Base-by-base conservation (phyloP, 345 rosid species). In the Eucalyptus sp. region DNA sequence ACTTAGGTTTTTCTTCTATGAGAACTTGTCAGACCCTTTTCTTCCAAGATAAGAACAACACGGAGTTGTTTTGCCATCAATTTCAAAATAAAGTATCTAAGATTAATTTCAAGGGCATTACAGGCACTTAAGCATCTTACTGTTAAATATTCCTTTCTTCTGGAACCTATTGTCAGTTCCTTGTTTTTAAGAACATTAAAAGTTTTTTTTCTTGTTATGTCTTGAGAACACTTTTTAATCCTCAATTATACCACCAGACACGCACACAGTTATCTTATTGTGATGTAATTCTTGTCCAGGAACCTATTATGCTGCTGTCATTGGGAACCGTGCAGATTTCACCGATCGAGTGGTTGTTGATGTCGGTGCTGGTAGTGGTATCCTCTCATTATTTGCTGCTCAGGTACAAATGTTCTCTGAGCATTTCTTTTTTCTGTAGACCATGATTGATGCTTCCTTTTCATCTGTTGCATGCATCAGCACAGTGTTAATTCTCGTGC, bases 361-460 rank as follows among this genome's bases (percentile, higher is more conserved):
- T 92, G 99, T 98, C 24, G 99, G 99, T 92, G 99, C 99, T 93
- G 99, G 99, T 60, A 98, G 99, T 91, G 99, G 99, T 81, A 98
- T 98, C 90, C 93, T 98, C 90, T 98, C 99, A 44, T 91, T 98
- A 91, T 98, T 98, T 94, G 99, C 99, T 89, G 99, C 99, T 68
- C 99, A 98, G 98, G 99, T 96, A 93, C 64, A 51, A 31, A 20
- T 46, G 13, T 81, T 58, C 27, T 48, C 44, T 64, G 51, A 62
- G 52, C 44, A 29, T 66, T 86, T 46, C 49, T 31, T 48, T 66
- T 87, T 87, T 62, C 58, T 29, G 20, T 31, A 43, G 27, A 27
- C 54, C 71, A 52, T 85, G 76, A 76, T 88, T 79, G 71, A 52
- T 86, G 46, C 48, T 89, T 22, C 25, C 64, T 56, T 31, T 58